These are phyloP conservation scores for Lactarius vividus DNA, from an alignment of 768 basidiomycete species.

Conservation along the genomic window DNA sequence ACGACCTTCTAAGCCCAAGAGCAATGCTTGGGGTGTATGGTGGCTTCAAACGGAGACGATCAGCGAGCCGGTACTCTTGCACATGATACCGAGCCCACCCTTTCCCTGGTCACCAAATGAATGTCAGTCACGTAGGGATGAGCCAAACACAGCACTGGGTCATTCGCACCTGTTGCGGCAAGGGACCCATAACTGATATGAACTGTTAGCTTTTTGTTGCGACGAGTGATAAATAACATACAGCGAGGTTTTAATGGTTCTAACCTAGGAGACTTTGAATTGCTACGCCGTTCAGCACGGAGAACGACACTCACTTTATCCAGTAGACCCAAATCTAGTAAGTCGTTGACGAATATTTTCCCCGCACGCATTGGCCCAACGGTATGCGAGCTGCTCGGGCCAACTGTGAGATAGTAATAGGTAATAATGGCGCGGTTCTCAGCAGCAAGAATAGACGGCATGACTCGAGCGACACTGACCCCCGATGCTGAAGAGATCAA, in stretches of 20 bases:
- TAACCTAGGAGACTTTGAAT: slow-evolving; percentile 47
- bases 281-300: background rate
- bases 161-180: slow-evolving; percentile 76
- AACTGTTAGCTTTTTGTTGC: slow-evolving; percentile 10
- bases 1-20: slow-evolving; percentile 71
- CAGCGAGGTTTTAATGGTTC: slow-evolving; percentile 81
- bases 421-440: background rate
- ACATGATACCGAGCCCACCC: slow-evolving; percentile 48
- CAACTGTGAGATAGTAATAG: slow-evolving; percentile 36
- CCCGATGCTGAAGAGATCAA: slow-evolving; percentile 90
- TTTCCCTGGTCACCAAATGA: slow-evolving; percentile 51
- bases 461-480: slow-evolving; percentile 50
- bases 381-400: slow-evolving; percentile 62
- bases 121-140: slow-evolving; percentile 11
- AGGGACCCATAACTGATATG: slow-evolving; percentile 76
- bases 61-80: slow-evolving; percentile 6
- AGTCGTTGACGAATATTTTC: slow-evolving; percentile 80
- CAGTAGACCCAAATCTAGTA: slow-evolving; percentile 63
- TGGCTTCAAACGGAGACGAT: slow-evolving; percentile 46
- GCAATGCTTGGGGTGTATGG: slow-evolving; percentile 83
- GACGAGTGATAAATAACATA: slow-evolving; percentile 38
- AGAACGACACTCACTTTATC: slow-evolving; percentile 50
- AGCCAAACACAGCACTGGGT: background rate
- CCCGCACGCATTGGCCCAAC: slow-evolving; percentile 90
- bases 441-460: background rate